Evolutionary conservation across 2,329 filamentous ascomycete species (phyloP).

Genomic region (Pseudogymnoascus sp.): DNA sequence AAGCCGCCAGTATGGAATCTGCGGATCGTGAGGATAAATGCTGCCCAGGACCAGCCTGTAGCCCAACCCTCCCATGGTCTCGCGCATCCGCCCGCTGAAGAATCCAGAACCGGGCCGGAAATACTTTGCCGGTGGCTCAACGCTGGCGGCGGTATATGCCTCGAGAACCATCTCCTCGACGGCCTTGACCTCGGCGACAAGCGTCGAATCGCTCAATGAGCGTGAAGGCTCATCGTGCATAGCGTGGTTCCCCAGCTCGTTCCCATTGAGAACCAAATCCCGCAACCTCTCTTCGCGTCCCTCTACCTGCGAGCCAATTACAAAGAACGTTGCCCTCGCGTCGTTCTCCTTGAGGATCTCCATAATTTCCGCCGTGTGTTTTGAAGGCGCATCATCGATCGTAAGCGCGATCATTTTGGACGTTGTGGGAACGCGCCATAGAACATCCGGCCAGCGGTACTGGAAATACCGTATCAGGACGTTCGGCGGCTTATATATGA

Average conservation of each 20-base stretch:
- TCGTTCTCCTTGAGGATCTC: slow-evolving; percentile 56
- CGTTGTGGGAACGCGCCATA: slow-evolving; percentile 59
- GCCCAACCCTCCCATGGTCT: slow-evolving; percentile 50
- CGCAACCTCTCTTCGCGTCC: slow-evolving; percentile 48
- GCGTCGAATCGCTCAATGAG: slow-evolving; percentile 48
- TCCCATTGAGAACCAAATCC: slow-evolving; percentile 51
- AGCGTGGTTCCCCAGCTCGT: slow-evolving; percentile 80
- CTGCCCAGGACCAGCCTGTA: slow-evolving; percentile 72
- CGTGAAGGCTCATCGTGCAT: slow-evolving; percentile 78
- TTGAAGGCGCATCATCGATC: slow-evolving; percentile 77
- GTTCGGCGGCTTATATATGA: slow-evolving; percentile 75
- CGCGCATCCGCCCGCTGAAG: slow-evolving; percentile 66
- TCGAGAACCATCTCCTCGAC: slow-evolving; percentile 49
- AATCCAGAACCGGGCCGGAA: slow-evolving; percentile 82
- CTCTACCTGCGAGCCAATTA: slow-evolving; percentile 70
- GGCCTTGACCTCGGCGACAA: slow-evolving; percentile 54
- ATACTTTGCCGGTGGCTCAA: slow-evolving; percentile 49
- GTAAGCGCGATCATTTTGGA: slow-evolving; percentile 71
- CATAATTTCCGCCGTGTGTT: slow-evolving; percentile 64
- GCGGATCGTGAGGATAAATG: slow-evolving; percentile 88
- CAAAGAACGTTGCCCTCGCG: slow-evolving; percentile 77
- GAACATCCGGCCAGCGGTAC: slow-evolving; percentile 66
- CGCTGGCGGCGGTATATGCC: slow-evolving; percentile 20
- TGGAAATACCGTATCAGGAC: slow-evolving; percentile 64
- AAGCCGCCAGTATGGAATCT: slow-evolving; percentile 60